phyloP scores from a whole-genome alignment of 2,329 filamentous ascomycete species.

The Hypoxylon sp. region DNA sequence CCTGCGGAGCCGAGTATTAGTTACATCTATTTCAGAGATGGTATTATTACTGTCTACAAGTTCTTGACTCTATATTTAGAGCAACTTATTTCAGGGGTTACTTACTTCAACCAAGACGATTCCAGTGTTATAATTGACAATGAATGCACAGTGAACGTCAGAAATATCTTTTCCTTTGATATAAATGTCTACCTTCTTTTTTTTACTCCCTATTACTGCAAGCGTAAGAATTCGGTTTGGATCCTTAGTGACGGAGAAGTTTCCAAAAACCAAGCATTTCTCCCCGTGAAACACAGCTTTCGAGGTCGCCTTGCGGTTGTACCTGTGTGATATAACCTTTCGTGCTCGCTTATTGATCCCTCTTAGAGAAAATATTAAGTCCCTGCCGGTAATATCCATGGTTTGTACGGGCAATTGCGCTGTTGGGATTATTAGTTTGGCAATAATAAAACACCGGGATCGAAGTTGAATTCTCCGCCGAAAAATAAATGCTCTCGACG shows the following conservation, averaged over 20 bases:
- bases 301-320: background rate
- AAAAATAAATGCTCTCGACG: background rate
- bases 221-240: background rate
- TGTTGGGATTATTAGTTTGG: background rate
- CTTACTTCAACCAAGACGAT: constrained; percentile 28
- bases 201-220: constrained; percentile 15
- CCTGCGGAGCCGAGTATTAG: background rate
- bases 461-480: background rate
- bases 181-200: constrained; percentile 15
- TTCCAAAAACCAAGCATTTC: constrained; percentile 7
- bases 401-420: background rate
- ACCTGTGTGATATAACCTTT: background rate
- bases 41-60: background rate
- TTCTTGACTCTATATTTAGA: too few relatives aligned
- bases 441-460: background rate
- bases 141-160: constrained; percentile 15
- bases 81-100: background rate
- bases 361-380: background rate
- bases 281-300: background rate
- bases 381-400: background rate
- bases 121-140: constrained; percentile 24
- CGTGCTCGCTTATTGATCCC: constrained; percentile 7
- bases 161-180: constrained; percentile 14
- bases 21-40: background rate
- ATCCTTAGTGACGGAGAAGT: background rate